Base-by-base conservation (phyloP, 495 filamentous ascomycete species). In the Neurospora terricola region DNA sequence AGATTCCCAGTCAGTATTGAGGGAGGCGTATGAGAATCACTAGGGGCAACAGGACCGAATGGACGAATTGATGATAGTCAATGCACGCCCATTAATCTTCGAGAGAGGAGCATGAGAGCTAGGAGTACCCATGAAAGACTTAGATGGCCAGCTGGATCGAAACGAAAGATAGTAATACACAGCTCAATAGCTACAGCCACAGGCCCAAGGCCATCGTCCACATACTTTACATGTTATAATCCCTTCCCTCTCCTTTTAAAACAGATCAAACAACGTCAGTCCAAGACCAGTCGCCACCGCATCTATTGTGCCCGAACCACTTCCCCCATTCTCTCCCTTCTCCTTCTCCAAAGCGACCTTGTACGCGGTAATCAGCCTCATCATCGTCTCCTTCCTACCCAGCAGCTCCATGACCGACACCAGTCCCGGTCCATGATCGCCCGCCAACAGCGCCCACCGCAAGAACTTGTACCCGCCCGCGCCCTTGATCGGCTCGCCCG, bases 381-480 rank as follows among this genome's bases (percentile, higher is more conserved):
- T 77, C 36, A 92, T 43, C 1, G 86, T 84, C 80, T 91, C 88
- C 7, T 86, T 84, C 73, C 83, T 86, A 0, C 93, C 92, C 11
- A 96, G 78, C 2, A 91, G 81, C 18, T 70, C 79, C 87, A 96
- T 89, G 18, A 84, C 88, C 38, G 86, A 81, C 0, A 86, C 83
- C 27, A 91, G 81, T 2, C 83, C 77, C 14, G 91, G 90, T 0
- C 93, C 93, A 4, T 86, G 81, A 11, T 82, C 81, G 10, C 86
- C 87, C 21, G 82, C 91, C 0, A 84, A 78, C 38, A 95, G 69
- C 1, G 90, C 90, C 89, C 92, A 92, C 69, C 93, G 87, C 71
- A 94, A 80, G 73, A 91, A 87, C 54, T 85, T 81, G 76, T 89
- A 83, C 8, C 83, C 79, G 70, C 78, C 86, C 7, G 84, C 75